A percentile compares a stretch with the other conserved stretches of the same genome.
Conservation (phyloP, 2,329 filamentous ascomycete species). For the Trichoderma atrobrunneum region DNA sequence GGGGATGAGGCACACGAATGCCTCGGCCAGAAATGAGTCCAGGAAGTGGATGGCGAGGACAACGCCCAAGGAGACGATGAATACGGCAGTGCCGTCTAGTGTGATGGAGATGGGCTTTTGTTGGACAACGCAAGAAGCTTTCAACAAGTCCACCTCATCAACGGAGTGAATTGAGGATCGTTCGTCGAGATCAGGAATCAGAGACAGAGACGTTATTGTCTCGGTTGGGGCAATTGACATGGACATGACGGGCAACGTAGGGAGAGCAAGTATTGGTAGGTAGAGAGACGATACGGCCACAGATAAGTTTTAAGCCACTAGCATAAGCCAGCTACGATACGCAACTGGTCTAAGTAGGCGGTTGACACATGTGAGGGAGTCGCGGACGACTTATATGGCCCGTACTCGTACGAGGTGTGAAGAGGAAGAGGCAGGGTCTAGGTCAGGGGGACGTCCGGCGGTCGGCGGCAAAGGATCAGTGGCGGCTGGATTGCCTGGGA, state of each 20-base stretch:
- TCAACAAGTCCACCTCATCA: slow-evolving; percentile 2
- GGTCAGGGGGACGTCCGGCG: slow-evolving; percentile 18
- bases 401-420: neutral
- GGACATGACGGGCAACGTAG: slow-evolving; percentile 26
- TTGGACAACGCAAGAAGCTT: slow-evolving; percentile 31
- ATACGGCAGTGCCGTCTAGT: slow-evolving; percentile 49
- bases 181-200: slow-evolving; percentile 23
- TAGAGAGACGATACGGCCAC: neutral
- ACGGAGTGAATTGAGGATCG: neutral
- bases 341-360: neutral
- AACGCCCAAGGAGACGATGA: slow-evolving; percentile 44
- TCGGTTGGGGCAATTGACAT: slow-evolving; percentile 29
- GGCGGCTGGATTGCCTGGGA: slow-evolving; percentile 6
- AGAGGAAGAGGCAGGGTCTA: neutral
- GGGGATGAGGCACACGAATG: slow-evolving; percentile 50
- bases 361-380: slow-evolving; percentile 1
- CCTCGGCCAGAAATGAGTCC: slow-evolving; percentile 46
- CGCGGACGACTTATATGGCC: neutral
- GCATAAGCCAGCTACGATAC: neutral
- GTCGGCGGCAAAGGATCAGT: slow-evolving; percentile 8
- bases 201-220: slow-evolving; percentile 24
- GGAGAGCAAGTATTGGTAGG: neutral
- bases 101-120: slow-evolving; percentile 54
- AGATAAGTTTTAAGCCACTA: neutral
- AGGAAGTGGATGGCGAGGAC: slow-evolving; percentile 53